These are phyloP conservation scores for Paramecium sonneborni DNA, from an alignment of 73 alveolate genomes.

Conservation along the genomic window DNA sequence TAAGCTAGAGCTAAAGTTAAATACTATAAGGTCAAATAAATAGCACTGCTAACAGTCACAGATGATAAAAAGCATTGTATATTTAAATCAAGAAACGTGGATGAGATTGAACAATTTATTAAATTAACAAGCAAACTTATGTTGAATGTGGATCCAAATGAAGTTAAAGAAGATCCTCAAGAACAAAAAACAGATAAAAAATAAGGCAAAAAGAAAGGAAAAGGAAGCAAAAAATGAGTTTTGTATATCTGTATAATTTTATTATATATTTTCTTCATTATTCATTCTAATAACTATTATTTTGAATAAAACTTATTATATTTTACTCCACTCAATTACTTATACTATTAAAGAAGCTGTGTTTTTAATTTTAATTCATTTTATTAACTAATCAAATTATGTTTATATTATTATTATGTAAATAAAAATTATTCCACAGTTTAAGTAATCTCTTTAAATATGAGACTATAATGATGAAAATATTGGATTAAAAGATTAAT, in stretches of 20 bases:
- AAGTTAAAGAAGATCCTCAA: not conserved
- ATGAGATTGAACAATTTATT: slow-evolving; percentile 32
- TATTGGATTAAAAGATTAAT: too few species aligned
- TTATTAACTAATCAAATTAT: too few species aligned
- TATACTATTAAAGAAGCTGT: too few species aligned
- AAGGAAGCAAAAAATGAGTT: slow-evolving; percentile 26
- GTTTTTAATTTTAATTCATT: too few species aligned
- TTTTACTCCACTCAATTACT: too few species aligned
- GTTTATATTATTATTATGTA: too few species aligned
- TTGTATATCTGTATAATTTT: not conserved
- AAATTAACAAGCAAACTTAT: slow-evolving; percentile 44
- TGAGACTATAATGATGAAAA: too few species aligned
- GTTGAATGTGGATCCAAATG: slow-evolving; percentile 47
- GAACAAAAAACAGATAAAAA: not conserved
- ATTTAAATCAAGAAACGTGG: not conserved
- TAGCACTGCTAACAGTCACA: slow-evolving; percentile 16
- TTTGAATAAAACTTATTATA: not conserved
- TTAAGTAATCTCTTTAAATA: too few species aligned
- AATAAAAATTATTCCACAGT: too few species aligned
- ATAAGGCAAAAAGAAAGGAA: slow-evolving; percentile 20
- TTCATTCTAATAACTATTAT: not conserved
- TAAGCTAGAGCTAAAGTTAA: slow-evolving; percentile 37
- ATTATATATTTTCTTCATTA: not conserved
- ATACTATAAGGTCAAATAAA: not conserved
- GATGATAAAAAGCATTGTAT: slow-evolving; percentile 15